Conservation (phyloP, 345 rosid species). For the Eucalyptus pauciflora region DNA sequence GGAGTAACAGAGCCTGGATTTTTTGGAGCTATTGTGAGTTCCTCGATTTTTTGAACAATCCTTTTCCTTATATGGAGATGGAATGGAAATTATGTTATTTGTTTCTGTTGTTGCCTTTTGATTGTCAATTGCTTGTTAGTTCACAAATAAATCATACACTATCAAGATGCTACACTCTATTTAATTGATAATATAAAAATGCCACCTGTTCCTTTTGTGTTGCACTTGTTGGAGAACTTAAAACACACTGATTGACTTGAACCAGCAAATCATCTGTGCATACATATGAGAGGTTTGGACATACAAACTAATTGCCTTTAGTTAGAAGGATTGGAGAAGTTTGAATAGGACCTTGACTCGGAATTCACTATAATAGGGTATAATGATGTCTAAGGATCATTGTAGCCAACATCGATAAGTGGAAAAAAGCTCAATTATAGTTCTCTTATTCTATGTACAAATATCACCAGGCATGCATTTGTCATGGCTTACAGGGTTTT, state of each 20-base stretch:
- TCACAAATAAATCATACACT: background rate
- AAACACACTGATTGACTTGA: background rate
- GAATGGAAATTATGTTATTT: background rate
- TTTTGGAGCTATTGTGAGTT: slow-evolving; percentile 82
- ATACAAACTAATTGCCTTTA: background rate
- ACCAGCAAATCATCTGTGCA: background rate
- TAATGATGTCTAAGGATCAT: background rate
- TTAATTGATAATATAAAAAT: background rate
- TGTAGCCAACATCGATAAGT: background rate
- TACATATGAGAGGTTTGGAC: background rate
- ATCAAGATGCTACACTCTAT: background rate
- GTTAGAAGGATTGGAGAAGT: background rate
- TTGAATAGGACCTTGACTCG: background rate
- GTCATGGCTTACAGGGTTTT: background rate
- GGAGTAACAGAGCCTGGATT: slow-evolving; percentile 87
- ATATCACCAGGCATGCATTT: background rate
- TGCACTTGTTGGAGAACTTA: background rate
- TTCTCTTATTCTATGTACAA: background rate
- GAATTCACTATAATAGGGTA: background rate
- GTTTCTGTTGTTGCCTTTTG: background rate
- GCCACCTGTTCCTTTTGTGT: background rate
- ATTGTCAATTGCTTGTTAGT: background rate
- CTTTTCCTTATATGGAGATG: background rate
- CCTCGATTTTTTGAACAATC: background rate
- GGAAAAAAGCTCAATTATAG: background rate